Evolutionary conservation across 2,329 filamentous ascomycete genomes (phyloP), one percentile per base, ranked within the genome.

Genomic region (Ascocoryne sarcoides): DNA sequence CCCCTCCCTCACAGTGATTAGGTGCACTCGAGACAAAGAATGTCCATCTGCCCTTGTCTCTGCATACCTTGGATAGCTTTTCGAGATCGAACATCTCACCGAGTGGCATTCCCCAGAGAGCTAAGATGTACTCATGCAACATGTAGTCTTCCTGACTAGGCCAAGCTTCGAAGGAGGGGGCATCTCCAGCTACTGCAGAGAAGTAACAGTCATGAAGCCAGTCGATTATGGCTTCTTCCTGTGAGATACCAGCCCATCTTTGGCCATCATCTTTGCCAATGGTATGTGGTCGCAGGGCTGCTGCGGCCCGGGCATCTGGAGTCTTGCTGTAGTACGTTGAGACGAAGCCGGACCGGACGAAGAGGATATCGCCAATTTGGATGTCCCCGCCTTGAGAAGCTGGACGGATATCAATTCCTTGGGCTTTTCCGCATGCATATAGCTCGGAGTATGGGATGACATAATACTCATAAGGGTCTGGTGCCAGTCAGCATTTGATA

Each of bases 351-450:
- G 57, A 65, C 5, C 71, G 66, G 18, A 73, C 61, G 47, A 75
- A 60, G 3, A 75, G 56, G 23, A 75, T 65, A 46, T 75, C 71
- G 8, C 71, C 71, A 40, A 72, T 69, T n/a, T 62, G 55, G 20
- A 73, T 58, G 46, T 68, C 61, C 0, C 68, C 70, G 7, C 66
- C 66, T 50, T 75, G 69, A 3, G 62, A 39, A 8, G 49, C 47
- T 7, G 56, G 56, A 14, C 56, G 44, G n/a, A 58, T 56, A 18
- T 58, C 54, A 7, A 59, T 48, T 4, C 54, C 54, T 46, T 59
- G 56, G 4, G 48, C 32, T 36, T 53, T 57, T 0, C 52, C 55
- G 15, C 51, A 54, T 7, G 46, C 51, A 39, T 50, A 36, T 29
- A 59, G 45, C 37, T 57, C 53, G 2, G 43, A 26, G 32, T 43